These are phyloP conservation scores for Trichosporon asahii DNA, from an alignment of 1,284 basidiomycete species.

Conservation along the genomic window DNA sequence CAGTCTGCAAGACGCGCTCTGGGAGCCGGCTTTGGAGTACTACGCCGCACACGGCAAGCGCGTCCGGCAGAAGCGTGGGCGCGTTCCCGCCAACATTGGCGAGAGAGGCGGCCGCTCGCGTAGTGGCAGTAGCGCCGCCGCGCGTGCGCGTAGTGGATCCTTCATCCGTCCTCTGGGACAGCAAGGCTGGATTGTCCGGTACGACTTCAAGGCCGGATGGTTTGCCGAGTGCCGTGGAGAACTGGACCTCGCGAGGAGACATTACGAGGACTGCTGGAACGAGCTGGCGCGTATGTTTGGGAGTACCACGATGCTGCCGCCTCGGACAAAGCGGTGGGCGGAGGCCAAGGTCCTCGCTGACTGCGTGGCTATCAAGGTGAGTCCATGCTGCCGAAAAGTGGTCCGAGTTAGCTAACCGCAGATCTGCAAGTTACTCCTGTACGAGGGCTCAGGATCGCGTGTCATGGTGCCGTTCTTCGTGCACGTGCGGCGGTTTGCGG, in stretches of 20 bases:
- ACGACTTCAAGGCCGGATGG: conserved; percentile 93
- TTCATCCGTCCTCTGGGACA: conserved; percentile 62
- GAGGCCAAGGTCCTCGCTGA: conserved; percentile 96
- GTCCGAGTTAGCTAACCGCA: conserved; percentile 41
- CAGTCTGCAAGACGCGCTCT: conserved; percentile 80
- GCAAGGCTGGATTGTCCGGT: conserved; percentile 92
- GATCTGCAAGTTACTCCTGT: conserved; percentile 84
- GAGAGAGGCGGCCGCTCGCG: background rate
- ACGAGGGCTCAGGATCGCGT: conserved; percentile 74
- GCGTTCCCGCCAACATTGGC: conserved; percentile 46
- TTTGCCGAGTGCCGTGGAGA: conserved; percentile 93
- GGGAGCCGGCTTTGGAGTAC: conserved; percentile 83
- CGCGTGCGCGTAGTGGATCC: conserved; percentile 23
- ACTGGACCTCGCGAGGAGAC: conserved; percentile 82
- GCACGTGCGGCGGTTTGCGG: conserved; percentile 79
- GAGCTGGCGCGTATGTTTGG: conserved; percentile 79
- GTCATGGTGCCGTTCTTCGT: conserved; percentile 75
- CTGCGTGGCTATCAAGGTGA: conserved; percentile 78
- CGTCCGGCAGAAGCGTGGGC: conserved; percentile 79
- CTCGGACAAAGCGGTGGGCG: conserved; percentile 94
- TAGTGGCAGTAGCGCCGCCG: background rate
- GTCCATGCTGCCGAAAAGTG: conserved; percentile 17
- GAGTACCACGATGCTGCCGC: conserved; percentile 76
- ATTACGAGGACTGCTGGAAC: conserved; percentile 86
- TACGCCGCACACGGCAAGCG: conserved; percentile 89